A percentile compares a stretch with the other conserved stretches of the same genome.
These are phyloP conservation scores for Strigomonas galati DNA, from an alignment of 208 protist species.

Conservation along the genomic window DNA sequence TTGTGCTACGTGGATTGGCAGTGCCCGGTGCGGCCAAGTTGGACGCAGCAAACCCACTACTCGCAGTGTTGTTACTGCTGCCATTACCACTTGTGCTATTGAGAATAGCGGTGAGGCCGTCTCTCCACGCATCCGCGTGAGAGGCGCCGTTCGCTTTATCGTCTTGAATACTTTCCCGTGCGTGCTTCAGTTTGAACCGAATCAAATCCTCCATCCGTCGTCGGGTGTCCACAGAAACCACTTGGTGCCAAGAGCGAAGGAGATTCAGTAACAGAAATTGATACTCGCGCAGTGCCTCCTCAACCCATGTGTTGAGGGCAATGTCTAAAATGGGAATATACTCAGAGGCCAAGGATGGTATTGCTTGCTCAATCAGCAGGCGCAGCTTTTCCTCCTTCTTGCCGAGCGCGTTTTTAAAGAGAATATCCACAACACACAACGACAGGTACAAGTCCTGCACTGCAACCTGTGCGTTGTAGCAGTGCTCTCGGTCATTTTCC, in stretches of 20 bases:
- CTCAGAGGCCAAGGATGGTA: slow-evolving; percentile 58
- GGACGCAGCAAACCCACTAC: background rate
- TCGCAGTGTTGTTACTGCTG: background rate
- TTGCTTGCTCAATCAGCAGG: slow-evolving; percentile 29
- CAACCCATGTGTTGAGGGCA: slow-evolving; percentile 14
- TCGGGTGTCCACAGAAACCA: slow-evolving; percentile 34
- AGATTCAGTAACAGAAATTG: slow-evolving; percentile 48
- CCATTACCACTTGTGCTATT: slow-evolving; percentile 16
- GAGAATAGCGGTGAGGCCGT: slow-evolving; percentile 26
- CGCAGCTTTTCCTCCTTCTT: slow-evolving; percentile 17
- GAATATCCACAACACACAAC: slow-evolving; percentile 65
- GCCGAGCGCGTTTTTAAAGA: slow-evolving; percentile 39
- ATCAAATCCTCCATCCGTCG: slow-evolving; percentile 64
- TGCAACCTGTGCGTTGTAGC: slow-evolving; percentile 52
- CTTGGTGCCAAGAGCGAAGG: slow-evolving; percentile 56
- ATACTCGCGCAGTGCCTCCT: slow-evolving; percentile 58
- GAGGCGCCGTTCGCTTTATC: background rate
- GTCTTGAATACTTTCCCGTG: slow-evolving; percentile 21
- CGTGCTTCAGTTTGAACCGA: slow-evolving; percentile 49
- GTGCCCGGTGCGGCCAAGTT: slow-evolving; percentile 3
- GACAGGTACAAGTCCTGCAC: slow-evolving; percentile 75
- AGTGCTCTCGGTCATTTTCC: slow-evolving; percentile 24
- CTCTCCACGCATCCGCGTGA: slow-evolving; percentile 13
- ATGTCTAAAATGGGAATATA: slow-evolving; percentile 46
- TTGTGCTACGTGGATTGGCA: background rate